phyloP scores from a whole-genome alignment of 2,329 filamentous ascomycete genomes.

The Leptosphaerulina australis region DNA sequence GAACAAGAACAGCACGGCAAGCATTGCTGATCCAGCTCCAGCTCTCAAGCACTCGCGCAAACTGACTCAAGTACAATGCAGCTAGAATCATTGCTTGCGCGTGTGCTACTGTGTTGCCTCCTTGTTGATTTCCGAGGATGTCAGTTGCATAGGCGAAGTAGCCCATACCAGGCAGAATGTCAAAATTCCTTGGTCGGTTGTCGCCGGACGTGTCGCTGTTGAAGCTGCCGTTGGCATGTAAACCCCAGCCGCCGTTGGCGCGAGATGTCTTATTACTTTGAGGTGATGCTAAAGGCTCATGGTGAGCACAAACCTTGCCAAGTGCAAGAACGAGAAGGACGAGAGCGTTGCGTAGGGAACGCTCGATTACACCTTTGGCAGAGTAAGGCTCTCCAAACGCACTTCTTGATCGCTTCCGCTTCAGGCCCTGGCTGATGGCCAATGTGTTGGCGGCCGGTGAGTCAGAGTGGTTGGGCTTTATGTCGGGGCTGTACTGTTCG shows the following conservation, averaged over 20 bases:
- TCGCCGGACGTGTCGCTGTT: slow-evolving; percentile 35
- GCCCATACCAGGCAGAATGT: slow-evolving; percentile 84
- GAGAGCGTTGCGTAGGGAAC: slow-evolving; percentile 68
- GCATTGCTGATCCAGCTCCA: slow-evolving; percentile 71
- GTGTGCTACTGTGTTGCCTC: slow-evolving; percentile 78
- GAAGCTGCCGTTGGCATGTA: slow-evolving; percentile 44
- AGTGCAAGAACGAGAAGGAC: slow-evolving; percentile 83
- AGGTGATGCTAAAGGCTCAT: slow-evolving; percentile 60
- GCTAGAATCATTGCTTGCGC: slow-evolving; percentile 86
- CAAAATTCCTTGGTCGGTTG: slow-evolving; percentile 66
- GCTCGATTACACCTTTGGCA: slow-evolving; percentile 32
- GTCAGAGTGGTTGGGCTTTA: slow-evolving; percentile 22
- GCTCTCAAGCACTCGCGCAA: slow-evolving; percentile 86
- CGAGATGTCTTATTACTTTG: slow-evolving; percentile 55
- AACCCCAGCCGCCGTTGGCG: slow-evolving; percentile 30
- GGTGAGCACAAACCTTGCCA: slow-evolving; percentile 75
- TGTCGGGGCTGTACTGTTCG: slow-evolving; percentile 43
- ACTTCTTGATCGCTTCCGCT: slow-evolving; percentile 45
- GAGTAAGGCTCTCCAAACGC: slow-evolving; percentile 35
- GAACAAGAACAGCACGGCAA: slow-evolving; percentile 67
- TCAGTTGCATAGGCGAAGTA: slow-evolving; percentile 88
- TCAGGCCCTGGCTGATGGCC: slow-evolving; percentile 37
- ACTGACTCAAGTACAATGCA: slow-evolving; percentile 85
- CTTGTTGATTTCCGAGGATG: slow-evolving; percentile 81
- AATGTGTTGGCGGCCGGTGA: slow-evolving; percentile 31